A percentile compares a stretch with the other conserved stretches of the same genome.
phyloP scores from a whole-genome alignment of 768 basidiomycete genomes.

The Rhodocollybia butyracea region DNA sequence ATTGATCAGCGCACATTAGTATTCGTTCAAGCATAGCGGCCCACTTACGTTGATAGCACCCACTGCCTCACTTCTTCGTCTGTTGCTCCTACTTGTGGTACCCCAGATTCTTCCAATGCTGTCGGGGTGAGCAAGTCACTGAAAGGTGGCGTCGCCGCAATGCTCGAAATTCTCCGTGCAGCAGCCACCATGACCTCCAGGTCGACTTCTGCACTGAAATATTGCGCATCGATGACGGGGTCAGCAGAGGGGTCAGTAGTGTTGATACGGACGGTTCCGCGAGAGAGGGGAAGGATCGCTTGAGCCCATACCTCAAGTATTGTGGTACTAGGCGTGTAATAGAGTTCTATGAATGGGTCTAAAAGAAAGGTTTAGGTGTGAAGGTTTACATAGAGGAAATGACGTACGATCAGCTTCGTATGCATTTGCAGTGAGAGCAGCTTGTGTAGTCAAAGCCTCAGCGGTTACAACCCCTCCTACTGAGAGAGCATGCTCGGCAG shows the following conservation, averaged over 20 bases:
- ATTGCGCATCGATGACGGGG: slow-evolving; percentile 10
- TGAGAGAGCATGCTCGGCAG: slow-evolving; percentile 10
- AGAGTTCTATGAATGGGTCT: slow-evolving; percentile 14
- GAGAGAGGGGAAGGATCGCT: slow-evolving; percentile 13
- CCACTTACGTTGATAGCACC: slow-evolving; percentile 7
- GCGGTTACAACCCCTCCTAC: slow-evolving; percentile 11
- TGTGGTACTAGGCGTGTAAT: slow-evolving; percentile 4
- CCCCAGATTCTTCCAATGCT: slow-evolving; percentile 5
- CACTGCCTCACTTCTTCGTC: slow-evolving; percentile 12
- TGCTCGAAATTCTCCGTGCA: slow-evolving; percentile 10
- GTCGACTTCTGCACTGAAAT: slow-evolving; percentile 10
- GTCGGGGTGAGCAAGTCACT: slow-evolving; percentile 7
- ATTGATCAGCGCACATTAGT: background rate
- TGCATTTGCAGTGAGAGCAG: slow-evolving; percentile 10
- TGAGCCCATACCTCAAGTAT: slow-evolving; percentile 5
- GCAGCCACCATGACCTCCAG: slow-evolving; percentile 8
- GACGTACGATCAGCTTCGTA: slow-evolving; percentile 13
- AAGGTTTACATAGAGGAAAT: background rate
- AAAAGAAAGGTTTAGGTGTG: background rate
- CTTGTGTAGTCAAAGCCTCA: slow-evolving; percentile 7
- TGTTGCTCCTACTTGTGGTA: slow-evolving; percentile 9
- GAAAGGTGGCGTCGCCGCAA: slow-evolving; percentile 12
- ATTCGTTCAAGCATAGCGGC: background rate
- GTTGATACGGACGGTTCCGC: slow-evolving; percentile 12
- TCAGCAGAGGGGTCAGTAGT: slow-evolving; percentile 10